Percentiles rank a stretch among this genome's conserved stretches.
phyloP scores from a whole-genome alignment of 2,329 filamentous ascomycete genomes.

The Colletotrichum simmondsii region DNA sequence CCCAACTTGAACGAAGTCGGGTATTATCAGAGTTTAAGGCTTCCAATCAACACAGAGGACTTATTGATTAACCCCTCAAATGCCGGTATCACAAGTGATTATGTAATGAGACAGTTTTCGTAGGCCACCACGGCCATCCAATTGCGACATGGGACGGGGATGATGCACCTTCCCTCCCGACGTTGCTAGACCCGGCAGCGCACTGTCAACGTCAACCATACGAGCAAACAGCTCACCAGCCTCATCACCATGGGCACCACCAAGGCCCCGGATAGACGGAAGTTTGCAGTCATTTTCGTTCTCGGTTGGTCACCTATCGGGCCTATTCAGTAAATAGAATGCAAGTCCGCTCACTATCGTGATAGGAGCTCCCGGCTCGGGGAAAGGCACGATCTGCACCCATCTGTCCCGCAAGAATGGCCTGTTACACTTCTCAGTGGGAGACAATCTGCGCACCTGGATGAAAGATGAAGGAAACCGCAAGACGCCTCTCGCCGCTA shows the following conservation, averaged over 20 bases:
- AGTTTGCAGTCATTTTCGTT: neutral
- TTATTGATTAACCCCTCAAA: neutral
- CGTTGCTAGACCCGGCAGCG: neutral
- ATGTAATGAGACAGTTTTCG: neutral
- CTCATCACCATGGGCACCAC: neutral
- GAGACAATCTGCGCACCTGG: neutral
- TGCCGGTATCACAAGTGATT: neutral
- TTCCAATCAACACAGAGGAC: neutral
- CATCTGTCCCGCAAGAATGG: slow-evolving; percentile 2
- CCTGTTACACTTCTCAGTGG: neutral
- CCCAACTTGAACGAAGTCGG: neutral
- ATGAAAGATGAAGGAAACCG: neutral
- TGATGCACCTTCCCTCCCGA: neutral
- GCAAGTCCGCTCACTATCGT: neutral
- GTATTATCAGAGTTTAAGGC: neutral
- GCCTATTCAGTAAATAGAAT: neutral
- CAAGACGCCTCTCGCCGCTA: neutral
- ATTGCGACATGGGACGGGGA: neutral
- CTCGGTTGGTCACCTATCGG: neutral
- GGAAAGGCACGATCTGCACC: slow-evolving; percentile 18
- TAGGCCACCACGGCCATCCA: neutral
- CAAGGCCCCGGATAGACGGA: neutral
- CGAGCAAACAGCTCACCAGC: neutral
- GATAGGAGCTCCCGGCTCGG: slow-evolving; percentile 5
- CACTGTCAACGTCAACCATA: neutral